Conservation (phyloP, 2,329 filamentous ascomycete genomes). For the Xylaria digitata region DNA sequence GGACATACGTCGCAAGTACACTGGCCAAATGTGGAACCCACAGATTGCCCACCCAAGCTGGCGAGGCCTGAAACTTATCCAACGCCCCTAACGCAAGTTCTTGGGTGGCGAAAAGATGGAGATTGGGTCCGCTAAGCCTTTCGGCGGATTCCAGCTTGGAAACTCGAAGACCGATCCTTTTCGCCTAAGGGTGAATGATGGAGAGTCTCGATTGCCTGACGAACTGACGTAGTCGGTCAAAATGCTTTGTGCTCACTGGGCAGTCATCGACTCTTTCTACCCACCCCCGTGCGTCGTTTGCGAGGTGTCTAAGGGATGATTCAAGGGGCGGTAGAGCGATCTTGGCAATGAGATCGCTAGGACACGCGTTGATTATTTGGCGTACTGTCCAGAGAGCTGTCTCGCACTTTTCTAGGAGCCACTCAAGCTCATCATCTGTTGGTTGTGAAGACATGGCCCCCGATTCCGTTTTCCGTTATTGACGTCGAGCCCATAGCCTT, state of each 20-base stretch:
- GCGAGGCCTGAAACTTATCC: conserved; percentile 12
- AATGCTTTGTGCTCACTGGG: not conserved
- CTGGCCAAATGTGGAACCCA: conserved; percentile 16
- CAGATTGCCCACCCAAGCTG: not conserved
- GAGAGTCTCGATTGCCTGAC: conserved; percentile 10
- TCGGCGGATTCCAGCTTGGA: not conserved
- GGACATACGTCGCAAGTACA: conserved; percentile 10
- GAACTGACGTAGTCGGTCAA: conserved; percentile 13
- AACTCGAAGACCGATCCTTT: not conserved
- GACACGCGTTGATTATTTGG: conserved; percentile 3
- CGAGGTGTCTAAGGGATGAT: conserved; percentile 10
- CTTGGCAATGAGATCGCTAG: conserved; percentile 8
- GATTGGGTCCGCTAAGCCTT: not conserved
- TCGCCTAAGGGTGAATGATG: conserved; percentile 12
- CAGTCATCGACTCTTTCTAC: not conserved
- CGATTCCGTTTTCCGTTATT: not conserved
- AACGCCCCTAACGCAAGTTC: not conserved
- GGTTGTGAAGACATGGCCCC: not conserved
- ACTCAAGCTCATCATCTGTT: not conserved
- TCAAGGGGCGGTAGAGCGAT: conserved; percentile 7
- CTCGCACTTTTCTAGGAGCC: conserved; percentile 7
- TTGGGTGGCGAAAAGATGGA: conserved; percentile 5
- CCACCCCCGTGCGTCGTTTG: not conserved
- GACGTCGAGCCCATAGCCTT: not conserved
- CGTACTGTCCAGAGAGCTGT: conserved; percentile 11